These are phyloP conservation scores for Candida piceae DNA, from an alignment of 805 yeast species.

Conservation along the genomic window DNA sequence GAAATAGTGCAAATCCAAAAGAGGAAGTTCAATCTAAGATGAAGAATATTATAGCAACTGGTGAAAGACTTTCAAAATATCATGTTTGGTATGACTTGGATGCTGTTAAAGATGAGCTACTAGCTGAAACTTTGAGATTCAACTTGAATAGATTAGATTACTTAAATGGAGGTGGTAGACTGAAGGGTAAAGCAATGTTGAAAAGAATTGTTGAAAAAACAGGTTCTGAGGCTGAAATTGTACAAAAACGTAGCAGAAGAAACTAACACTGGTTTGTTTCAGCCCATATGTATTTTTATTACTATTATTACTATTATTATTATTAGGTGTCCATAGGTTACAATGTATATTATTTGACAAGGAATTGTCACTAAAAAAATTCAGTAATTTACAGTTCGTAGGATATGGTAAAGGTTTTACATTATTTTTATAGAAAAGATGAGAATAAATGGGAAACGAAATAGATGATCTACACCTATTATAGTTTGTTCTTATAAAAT, in stretches of 20 bases:
- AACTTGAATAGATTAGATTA: constrained; percentile 41
- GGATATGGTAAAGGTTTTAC: no score
- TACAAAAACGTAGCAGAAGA: constrained; percentile 13
- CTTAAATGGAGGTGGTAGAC: constrained; percentile 29
- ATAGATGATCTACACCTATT: no score
- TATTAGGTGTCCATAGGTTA: no score
- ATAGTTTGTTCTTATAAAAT: no score
- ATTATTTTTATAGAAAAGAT: no score
- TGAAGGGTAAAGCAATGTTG: constrained; percentile 30
- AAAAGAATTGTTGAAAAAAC: constrained; percentile 27
- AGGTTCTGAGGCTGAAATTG: constrained; percentile 20
- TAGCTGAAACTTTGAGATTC: constrained; percentile 60
- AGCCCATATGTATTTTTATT: no score
- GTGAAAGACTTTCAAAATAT: constrained; percentile 54
- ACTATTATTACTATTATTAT: no score
- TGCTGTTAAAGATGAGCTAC: constrained; percentile 60
- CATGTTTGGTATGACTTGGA: constrained; percentile 83
- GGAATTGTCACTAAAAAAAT: no score
- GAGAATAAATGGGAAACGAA: no score
- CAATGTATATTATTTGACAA: no score
- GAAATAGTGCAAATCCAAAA: constrained; percentile 56
- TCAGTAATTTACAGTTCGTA: no score
- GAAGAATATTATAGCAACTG: constrained; percentile 54
- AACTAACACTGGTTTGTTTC: no score
- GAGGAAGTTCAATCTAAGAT: constrained; percentile 56